Base-by-base conservation (phyloP, 1,284 basidiomycete species). In the Cryptococcus wingfieldii region DNA sequence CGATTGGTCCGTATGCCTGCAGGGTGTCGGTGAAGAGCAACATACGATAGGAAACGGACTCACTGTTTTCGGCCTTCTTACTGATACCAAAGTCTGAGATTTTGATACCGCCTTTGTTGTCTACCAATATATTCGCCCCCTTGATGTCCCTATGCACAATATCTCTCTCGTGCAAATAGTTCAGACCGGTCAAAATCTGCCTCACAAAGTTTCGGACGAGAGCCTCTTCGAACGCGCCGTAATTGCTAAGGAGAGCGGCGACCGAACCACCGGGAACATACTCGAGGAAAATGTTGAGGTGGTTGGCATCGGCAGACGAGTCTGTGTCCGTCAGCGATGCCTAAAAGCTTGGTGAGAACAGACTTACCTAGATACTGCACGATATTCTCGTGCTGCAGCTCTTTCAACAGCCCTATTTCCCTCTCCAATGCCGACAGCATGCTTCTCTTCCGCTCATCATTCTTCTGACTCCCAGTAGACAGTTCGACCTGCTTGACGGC, bases 131-230 rank as follows among this genome's bases (percentile, higher is more conserved):
- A 73, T 98, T 98, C 43, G 90, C 95, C 25, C 95, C 95, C 70
- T 98, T 98, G 80, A 98, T 98, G 70, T 98, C 95, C 27, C 95
- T 89, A 76, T 98, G 95, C 56, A 98, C 93, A 73, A 99, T 98
- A 65, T 90, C 92, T 9, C 88, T 84, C 63, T 89, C 88, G 71
- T 99, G 96, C 9, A 99, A 82, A 69, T 98, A 99, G 64, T 86
- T 84, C 44, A 99, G 82, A 4, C 96, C 96, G 39, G 86, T 85
- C 28, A 98, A 79, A 64, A 98, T 98, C 76, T 98, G 96, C 12
- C 89, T 83, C 31, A 95, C 89, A 77, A 97, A 98, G 68, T 91
- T 96, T 62, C 89, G 86, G 25, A 97, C 94, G 3, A 99, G 83
- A 0, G 87, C 83, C 72, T 98, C 95, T 71, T 98, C 95, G 64